Base-by-base conservation (phyloP, 192 early-diverging fungal genomes). In the Coemansia sp. region DNA sequence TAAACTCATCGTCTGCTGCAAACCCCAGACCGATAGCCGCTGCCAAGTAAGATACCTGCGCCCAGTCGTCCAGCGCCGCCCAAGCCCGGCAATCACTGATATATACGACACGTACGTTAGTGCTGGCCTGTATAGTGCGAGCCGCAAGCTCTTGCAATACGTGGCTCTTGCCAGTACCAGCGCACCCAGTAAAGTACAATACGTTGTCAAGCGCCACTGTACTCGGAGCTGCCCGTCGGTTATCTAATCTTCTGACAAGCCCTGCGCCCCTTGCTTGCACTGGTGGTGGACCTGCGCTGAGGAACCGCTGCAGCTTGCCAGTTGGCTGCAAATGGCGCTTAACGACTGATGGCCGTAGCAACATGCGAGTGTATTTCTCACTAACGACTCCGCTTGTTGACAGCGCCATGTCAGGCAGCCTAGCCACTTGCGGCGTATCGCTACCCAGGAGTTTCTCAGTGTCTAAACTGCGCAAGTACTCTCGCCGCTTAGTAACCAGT, bases 71-170 rank as follows among this genome's bases (percentile, higher is more conserved):
- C 17, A 36, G 34, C 9, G 59, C 37, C 37, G 59, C 59, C 59
- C 59, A 39, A 5, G n/a, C 9, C 59, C 37, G 32, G 19, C 62
- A 45, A 50, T 51, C 53, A 11, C 3, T 31, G 10, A 63, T 58
- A 48, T 39, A 57, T 19, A 65, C 69, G 11, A 72, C 19, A 0
- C 69, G 63, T n/a, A 65, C 51, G 8, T 60, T 32, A 5, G n/a
- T 23, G 19, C 25, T 25, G 50, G 14, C 36, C 4, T 31, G 3
- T 21, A 65, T 34, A 5, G 31, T 27, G 3, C 62, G 69, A 1
- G 53, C 21, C 6, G 51, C 69, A 32, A 72, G 50, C 61, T 72
- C 69, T 1, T 48, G 10, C 63, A 72, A 15, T 8, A 65, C 10
- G 42, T 42, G 34, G 19, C 44, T 72, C 37, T 72, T 72, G 31